These are phyloP conservation scores for Cryptosporidium meleagridis DNA, from an alignment of 169 alveolate species.

Conservation along the genomic window DNA sequence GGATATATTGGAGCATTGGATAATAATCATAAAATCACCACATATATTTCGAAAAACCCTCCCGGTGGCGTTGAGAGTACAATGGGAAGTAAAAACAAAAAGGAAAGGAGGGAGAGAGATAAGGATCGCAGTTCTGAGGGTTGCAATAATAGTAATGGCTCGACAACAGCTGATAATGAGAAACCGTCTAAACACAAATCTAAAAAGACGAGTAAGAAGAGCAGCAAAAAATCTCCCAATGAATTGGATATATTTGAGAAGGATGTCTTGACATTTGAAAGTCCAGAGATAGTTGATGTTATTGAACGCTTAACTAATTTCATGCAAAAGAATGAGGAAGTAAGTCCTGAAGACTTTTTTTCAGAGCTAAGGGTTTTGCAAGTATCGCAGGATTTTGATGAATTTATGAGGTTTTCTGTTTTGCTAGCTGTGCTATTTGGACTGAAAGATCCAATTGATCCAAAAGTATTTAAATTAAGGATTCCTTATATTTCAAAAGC, in stretches of 20 bases:
- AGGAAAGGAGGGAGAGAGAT: conserved; percentile 29
- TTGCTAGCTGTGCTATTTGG: conserved; percentile 78
- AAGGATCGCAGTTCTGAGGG: conserved; percentile 16
- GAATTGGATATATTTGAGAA: conserved; percentile 46
- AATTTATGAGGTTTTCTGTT: conserved; percentile 82
- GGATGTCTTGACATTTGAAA: conserved; percentile 81
- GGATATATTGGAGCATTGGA: conserved; percentile 95
- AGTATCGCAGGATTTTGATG: conserved; percentile 91
- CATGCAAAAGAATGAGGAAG: conserved; percentile 77
- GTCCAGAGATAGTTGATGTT: conserved; percentile 85
- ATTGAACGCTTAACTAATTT: conserved; percentile 82
- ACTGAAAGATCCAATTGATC: conserved; percentile 48
- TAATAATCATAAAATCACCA: conserved; percentile 95
- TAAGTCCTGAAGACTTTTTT: conserved; percentile 83
- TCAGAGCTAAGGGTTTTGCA: conserved; percentile 91
- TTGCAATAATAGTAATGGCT: neutral
- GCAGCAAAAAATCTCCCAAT: conserved; percentile 21
- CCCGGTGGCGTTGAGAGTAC: conserved; percentile 86
- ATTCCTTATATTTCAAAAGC: conserved; percentile 79
- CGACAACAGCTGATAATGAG: neutral
- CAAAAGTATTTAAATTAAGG: conserved; percentile 78
- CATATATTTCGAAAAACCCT: conserved; percentile 94
- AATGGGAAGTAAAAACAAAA: conserved; percentile 77
- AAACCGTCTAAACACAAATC: conserved; percentile 4
- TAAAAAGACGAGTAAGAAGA: conserved; percentile 38